Evolutionary conservation across 2,329 filamentous ascomycete species (phyloP).

Genomic region (Stachybotrys elegans): DNA sequence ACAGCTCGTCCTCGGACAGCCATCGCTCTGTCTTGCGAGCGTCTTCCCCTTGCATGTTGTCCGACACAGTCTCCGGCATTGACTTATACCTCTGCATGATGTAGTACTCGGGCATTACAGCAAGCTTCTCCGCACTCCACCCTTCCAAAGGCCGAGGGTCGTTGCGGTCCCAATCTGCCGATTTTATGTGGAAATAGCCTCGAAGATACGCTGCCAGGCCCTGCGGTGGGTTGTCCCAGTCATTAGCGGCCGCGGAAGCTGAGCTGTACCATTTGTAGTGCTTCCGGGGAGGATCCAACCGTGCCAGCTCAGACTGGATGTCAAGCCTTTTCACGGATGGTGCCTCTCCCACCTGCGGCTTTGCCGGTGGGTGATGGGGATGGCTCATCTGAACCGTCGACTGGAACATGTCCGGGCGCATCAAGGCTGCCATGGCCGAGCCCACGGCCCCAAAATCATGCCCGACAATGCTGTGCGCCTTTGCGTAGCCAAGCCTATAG

Average conservation of each 20-base stretch:
- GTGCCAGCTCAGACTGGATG: slow-evolving; percentile 51
- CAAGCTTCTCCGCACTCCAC: slow-evolving; percentile 54
- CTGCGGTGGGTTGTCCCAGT: slow-evolving; percentile 17
- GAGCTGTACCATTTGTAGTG: slow-evolving; percentile 68
- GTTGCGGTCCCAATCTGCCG: slow-evolving; percentile 53
- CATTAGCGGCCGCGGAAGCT: slow-evolving; percentile 42
- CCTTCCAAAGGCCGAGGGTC: slow-evolving; percentile 44
- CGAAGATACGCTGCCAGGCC: slow-evolving; percentile 54
- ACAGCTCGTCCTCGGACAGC: slow-evolving; percentile 53
- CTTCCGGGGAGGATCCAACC: slow-evolving; percentile 52
- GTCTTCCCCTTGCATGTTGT: slow-evolving; percentile 3
- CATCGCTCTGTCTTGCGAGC: slow-evolving; percentile 38
- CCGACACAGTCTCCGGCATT: slow-evolving; percentile 53
- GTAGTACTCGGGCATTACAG: slow-evolving; percentile 62
- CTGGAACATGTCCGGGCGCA: slow-evolving; percentile 60
- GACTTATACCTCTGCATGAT: slow-evolving; percentile 54
- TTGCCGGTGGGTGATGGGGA: background rate
- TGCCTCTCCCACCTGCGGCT: slow-evolving; percentile 1
- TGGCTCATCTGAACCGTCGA: slow-evolving; percentile 55
- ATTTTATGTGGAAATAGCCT: slow-evolving; percentile 66
- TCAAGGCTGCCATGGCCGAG: slow-evolving; percentile 53
- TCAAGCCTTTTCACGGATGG: slow-evolving; percentile 22
- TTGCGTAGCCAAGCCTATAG: slow-evolving; percentile 52
- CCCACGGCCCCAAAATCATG: slow-evolving; percentile 64
- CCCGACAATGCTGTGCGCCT: slow-evolving; percentile 55